Percentiles rank a stretch among this genome's conserved stretches.
phyloP scores from a whole-genome alignment of 768 basidiomycete species.

The Phlegmacium glaucopus region DNA sequence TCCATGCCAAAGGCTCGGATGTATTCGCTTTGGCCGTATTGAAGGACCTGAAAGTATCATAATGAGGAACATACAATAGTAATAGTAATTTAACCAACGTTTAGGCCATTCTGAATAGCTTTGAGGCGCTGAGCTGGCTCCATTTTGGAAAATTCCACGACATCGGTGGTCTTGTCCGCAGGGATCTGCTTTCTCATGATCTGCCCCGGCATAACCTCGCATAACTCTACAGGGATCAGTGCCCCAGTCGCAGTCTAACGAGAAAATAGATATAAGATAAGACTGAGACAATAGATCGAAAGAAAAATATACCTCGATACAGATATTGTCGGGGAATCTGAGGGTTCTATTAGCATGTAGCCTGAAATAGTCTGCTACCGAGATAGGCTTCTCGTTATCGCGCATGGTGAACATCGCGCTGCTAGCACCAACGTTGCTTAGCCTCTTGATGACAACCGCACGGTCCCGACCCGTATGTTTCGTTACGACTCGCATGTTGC shows the following conservation, averaged over 20 bases:
- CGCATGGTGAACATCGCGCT: conserved; percentile 46
- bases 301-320: conserved; percentile 52
- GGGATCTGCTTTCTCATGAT: conserved; percentile 73
- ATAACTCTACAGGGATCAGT: conserved; percentile 66
- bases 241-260: conserved; percentile 62
- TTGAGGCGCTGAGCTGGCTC: conserved; percentile 53
- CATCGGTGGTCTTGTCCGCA: conserved; percentile 59
- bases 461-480: conserved; percentile 9
- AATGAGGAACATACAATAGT: neutral
- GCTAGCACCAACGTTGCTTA: conserved; percentile 51
- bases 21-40: conserved; percentile 73
- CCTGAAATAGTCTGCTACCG: conserved; percentile 59
- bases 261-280: neutral
- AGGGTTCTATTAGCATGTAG: conserved; percentile 45
- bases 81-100: conserved; percentile 1
- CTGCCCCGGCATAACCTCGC: conserved; percentile 60
- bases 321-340: conserved; percentile 56
- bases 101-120: conserved; percentile 15
- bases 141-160: conserved; percentile 69
- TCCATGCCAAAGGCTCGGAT: conserved; percentile 68
- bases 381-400: conserved; percentile 44
- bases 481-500: conserved; percentile 25
- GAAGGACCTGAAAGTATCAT: conserved; percentile 40
- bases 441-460: conserved; percentile 41
- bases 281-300: neutral